phyloP scores from a whole-genome alignment of 305 asterid genomes.

The Salvia sclarea region DNA sequence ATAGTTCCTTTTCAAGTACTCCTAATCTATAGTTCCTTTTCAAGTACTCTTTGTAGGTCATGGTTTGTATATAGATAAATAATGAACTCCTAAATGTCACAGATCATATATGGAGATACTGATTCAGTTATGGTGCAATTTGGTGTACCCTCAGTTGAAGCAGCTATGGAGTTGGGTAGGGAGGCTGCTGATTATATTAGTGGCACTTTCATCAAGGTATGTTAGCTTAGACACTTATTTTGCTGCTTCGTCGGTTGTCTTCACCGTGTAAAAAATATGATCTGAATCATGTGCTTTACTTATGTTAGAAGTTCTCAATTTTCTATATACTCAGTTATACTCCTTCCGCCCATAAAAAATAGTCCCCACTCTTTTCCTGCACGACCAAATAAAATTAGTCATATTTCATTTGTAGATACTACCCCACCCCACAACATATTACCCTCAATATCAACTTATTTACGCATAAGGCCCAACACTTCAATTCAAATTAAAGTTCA shows the following conservation, averaged over 20 bases:
- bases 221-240: slow-evolving; percentile 24
- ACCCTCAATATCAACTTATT: too few species aligned
- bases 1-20: slow-evolving; percentile 5
- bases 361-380: too few species aligned
- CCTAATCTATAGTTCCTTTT: not conserved
- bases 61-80: slow-evolving; percentile 23
- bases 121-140: slow-evolving; percentile 99
- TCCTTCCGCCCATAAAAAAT: too few species aligned
- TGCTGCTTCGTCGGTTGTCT: slow-evolving; percentile 22
- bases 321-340: not conserved
- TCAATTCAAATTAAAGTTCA: too few species aligned
- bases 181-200: slow-evolving; percentile 97
- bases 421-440: too few species aligned
- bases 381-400: too few species aligned
- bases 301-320: not conserved
- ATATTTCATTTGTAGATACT: too few species aligned
- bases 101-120: slow-evolving; percentile 99
- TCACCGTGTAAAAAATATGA: slow-evolving; percentile 6
- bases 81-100: slow-evolving; percentile 30
- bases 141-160: slow-evolving; percentile 89
- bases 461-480: too few species aligned
- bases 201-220: slow-evolving; percentile 83
- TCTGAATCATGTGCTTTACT: slow-evolving; percentile 16
- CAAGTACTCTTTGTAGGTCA: slow-evolving; percentile 15
- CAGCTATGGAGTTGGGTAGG: slow-evolving; percentile 92